A percentile compares a stretch with the other conserved stretches of the same genome.
These are phyloP conservation scores for Saccharum spontaneum DNA, from an alignment of 176 grass and related monocot species.

Conservation along the genomic window DNA sequence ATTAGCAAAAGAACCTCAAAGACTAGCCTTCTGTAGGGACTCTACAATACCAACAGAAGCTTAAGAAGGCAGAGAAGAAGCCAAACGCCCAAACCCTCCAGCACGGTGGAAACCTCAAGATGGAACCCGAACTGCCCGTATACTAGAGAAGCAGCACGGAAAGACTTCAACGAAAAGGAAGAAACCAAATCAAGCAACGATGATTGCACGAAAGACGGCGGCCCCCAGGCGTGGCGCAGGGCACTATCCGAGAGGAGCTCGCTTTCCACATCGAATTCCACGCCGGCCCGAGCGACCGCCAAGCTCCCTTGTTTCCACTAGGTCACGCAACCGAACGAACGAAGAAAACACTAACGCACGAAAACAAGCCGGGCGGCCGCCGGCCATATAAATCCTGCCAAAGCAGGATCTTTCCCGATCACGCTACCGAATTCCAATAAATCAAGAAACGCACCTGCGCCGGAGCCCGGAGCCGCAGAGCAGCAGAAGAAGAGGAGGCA, in stretches of 20 bases:
- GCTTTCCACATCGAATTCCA: conserved; percentile 38
- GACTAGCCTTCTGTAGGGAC: background rate
- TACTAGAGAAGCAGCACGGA: conserved; percentile 2
- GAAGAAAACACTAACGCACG: conserved; percentile 7
- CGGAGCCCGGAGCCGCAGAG: background rate
- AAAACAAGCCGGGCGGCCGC: background rate
- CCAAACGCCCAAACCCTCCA: background rate
- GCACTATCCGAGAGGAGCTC: conserved; percentile 32
- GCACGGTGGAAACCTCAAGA: background rate
- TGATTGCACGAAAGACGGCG: conserved; percentile 53
- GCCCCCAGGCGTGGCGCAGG: conserved; percentile 13
- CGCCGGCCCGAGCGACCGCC: conserved; percentile 2
- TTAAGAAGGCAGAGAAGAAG: conserved; percentile 13
- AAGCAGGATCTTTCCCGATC: conserved; percentile 26
- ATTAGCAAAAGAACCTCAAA: background rate
- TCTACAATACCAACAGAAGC: background rate
- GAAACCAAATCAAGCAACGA: conserved; percentile 56
- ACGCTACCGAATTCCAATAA: background rate
- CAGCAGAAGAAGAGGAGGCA: background rate
- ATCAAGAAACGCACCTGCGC: conserved; percentile 45
- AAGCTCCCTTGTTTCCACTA: background rate
- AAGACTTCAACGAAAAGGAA: conserved; percentile 43
- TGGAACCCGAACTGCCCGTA: background rate
- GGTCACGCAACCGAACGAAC: conserved; percentile 12
- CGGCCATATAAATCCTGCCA: background rate